A percentile compares a stretch with the other conserved stretches of the same genome.
These are phyloP conservation scores for Fusarium avenaceum DNA, from an alignment of 2,329 filamentous ascomycete genomes.

Conservation along the genomic window DNA sequence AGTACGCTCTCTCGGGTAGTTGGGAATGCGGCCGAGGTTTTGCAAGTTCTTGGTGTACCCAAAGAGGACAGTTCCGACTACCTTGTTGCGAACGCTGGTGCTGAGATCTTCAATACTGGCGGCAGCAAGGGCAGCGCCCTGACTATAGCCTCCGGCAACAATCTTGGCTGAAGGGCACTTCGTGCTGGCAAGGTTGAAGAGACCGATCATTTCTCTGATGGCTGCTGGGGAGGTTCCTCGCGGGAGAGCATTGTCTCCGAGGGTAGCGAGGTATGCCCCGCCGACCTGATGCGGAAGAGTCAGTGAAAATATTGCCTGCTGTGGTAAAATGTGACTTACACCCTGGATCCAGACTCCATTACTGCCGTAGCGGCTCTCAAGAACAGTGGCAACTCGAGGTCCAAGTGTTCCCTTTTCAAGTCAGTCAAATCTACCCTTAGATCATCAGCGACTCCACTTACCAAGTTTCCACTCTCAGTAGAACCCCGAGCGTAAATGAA, in stretches of 20 bases:
- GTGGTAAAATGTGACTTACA: conserved; percentile 39
- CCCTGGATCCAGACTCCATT: conserved; percentile 59
- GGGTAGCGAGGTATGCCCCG: conserved; percentile 54
- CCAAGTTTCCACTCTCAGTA: conserved; percentile 57
- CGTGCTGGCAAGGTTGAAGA: conserved; percentile 57
- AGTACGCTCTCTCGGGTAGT: conserved; percentile 53
- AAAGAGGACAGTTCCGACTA: conserved; percentile 47
- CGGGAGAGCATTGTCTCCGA: conserved; percentile 55
- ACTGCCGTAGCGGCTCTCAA: conserved; percentile 47
- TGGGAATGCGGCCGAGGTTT: conserved; percentile 56
- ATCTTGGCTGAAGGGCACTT: conserved; percentile 61
- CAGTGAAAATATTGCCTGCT: fast-evolving
- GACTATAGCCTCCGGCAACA: conserved; percentile 58
- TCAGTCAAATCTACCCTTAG: fast-evolving
- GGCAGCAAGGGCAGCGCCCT: conserved; percentile 62
- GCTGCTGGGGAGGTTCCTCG: conserved; percentile 54
- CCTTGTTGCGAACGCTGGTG: conserved; percentile 50
- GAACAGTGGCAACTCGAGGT: conserved; percentile 48
- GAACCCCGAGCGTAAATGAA: conserved; percentile 58
- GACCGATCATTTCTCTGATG: conserved; percentile 57
- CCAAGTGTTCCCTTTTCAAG: conserved; percentile 49
- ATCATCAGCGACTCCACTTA: conserved; percentile 9
- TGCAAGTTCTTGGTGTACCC: conserved; percentile 55
- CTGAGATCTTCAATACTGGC: conserved; percentile 55
- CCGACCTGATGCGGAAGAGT: conserved; percentile 28